These are phyloP conservation scores for Fusarium euwallaceae DNA, from an alignment of 2,329 filamentous ascomycete genomes.

Conservation along the genomic window DNA sequence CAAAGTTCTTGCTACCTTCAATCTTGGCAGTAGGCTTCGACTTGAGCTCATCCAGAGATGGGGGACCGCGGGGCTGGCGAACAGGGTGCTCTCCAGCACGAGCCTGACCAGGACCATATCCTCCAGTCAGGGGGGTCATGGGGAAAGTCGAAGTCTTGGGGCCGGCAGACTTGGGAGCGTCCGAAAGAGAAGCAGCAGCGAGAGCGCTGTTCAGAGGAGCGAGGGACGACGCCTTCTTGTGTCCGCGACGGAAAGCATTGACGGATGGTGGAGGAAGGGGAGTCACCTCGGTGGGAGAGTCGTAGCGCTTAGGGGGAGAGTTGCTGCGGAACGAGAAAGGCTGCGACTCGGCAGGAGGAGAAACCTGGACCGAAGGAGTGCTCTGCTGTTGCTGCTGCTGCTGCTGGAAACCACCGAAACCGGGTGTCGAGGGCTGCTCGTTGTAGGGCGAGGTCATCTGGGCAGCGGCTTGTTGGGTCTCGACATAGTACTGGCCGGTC, in stretches of 20 bases:
- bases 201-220: constrained; percentile 68
- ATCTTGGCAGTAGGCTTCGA: constrained; percentile 91
- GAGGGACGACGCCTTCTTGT: constrained; percentile 90
- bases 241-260: constrained; percentile 91
- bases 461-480: constrained; percentile 67
- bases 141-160: constrained; percentile 87
- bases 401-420: constrained; percentile 52
- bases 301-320: constrained; percentile 74
- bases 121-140: constrained; percentile 82
- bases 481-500: constrained; percentile 87
- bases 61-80: constrained; percentile 93
- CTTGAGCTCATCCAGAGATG: constrained; percentile 89
- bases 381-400: constrained; percentile 61
- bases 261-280: constrained; percentile 89
- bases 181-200: constrained; percentile 59
- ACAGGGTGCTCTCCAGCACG: constrained; percentile 95
- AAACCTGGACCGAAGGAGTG: constrained; percentile 83
- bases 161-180: constrained; percentile 69
- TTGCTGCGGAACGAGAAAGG: constrained; percentile 69
- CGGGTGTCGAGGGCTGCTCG: constrained; percentile 59
- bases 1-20: constrained; percentile 98
- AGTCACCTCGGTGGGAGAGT: constrained; percentile 75
- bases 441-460: constrained; percentile 58
- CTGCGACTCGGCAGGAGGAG: constrained; percentile 77
- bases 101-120: constrained; percentile 91